A percentile compares a stretch with the other conserved stretches of the same genome.
Evolutionary conservation across 177 flowering plant species (phyloP).

Genomic region (Telopea speciosissima): DNA sequence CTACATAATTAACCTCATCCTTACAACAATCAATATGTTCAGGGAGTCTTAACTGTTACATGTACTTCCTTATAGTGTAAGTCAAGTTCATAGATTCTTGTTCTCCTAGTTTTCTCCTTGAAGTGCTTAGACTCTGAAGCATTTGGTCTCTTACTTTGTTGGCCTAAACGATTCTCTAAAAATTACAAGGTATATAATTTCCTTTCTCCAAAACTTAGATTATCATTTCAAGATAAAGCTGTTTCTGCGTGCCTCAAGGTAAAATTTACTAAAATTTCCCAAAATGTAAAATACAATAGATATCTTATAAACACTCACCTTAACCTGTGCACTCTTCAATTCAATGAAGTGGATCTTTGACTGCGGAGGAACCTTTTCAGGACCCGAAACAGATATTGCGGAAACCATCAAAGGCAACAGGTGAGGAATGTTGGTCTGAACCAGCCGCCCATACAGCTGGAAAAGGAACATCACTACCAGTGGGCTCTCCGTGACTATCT

Average conservation of each 20-base stretch:
- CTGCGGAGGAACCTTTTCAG: slow-evolving; percentile 80
- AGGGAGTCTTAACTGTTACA: too few species aligned
- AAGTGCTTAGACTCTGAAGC: too few species aligned
- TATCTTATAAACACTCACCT: slow-evolving; percentile 43
- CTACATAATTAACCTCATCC: too few species aligned
- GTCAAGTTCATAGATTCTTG: too few species aligned
- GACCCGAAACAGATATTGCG: slow-evolving; percentile 94
- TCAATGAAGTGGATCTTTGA: slow-evolving; percentile 75
- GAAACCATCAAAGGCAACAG: slow-evolving; percentile 88
- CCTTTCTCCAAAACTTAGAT: background rate
- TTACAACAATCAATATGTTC: too few species aligned
- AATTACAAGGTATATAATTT: background rate
- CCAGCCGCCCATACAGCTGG: slow-evolving; percentile 77
- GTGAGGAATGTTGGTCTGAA: slow-evolving; percentile 90
- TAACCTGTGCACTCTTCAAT: slow-evolving; percentile 95
- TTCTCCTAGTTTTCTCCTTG: too few species aligned
- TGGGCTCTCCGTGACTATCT: slow-evolving; percentile 92
- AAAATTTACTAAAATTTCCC: background rate
- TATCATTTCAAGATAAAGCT: background rate
- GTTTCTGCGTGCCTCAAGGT: too few species aligned
- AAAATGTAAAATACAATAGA: background rate
- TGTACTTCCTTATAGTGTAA: too few species aligned
- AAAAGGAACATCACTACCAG: slow-evolving; percentile 96
- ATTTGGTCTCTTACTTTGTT: too few species aligned
- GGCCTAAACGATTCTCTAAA: background rate